These are phyloP conservation scores for Phialophora tarda DNA, from an alignment of 2,329 filamentous ascomycete genomes.

Conservation along the genomic window DNA sequence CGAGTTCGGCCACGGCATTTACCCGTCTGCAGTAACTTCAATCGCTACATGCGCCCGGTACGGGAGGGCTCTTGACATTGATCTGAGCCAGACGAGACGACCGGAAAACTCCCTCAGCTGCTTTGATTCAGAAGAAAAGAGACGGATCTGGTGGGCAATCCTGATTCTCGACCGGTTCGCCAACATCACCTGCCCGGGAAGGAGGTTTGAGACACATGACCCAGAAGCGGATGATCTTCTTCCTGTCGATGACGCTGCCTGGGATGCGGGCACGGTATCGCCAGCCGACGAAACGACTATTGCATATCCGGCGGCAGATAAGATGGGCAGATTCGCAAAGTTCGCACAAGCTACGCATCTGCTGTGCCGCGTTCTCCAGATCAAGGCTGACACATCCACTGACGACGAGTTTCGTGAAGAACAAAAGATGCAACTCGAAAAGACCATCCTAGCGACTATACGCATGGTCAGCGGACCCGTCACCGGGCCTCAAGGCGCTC, in stretches of 20 bases:
- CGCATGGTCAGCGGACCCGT: slow-evolving; percentile 12
- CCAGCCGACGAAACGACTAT: slow-evolving; percentile 8
- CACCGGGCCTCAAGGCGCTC: slow-evolving; percentile 2
- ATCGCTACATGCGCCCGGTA: slow-evolving; percentile 29
- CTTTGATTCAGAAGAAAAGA: slow-evolving; percentile 38
- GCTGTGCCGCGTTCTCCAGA: slow-evolving; percentile 14
- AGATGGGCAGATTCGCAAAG: slow-evolving; percentile 16
- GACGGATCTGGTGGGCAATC: slow-evolving; percentile 41
- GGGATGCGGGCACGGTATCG: slow-evolving; percentile 7
- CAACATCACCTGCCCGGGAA: slow-evolving; percentile 9
- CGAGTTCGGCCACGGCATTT: slow-evolving; percentile 44
- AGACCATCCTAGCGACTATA: slow-evolving; percentile 8
- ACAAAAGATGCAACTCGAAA: slow-evolving; percentile 8
- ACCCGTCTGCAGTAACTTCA: slow-evolving; percentile 44
- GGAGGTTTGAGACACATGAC: slow-evolving; percentile 12
- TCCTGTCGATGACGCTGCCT: slow-evolving; percentile 3
- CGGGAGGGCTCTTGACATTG: slow-evolving; percentile 28
- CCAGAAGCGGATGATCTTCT: slow-evolving; percentile 5
- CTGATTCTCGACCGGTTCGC: slow-evolving; percentile 41
- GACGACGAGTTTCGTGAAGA: slow-evolving; percentile 11
- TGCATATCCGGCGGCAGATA: slow-evolving; percentile 6
- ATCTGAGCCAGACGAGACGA: slow-evolving; percentile 8
- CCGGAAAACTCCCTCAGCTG: slow-evolving; percentile 19
- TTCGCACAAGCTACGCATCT: slow-evolving; percentile 14
- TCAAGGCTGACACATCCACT: neutral